These are phyloP conservation scores for Dictyostelium firmibasis DNA, from an alignment of 78 protist species.

Conservation along the genomic window DNA sequence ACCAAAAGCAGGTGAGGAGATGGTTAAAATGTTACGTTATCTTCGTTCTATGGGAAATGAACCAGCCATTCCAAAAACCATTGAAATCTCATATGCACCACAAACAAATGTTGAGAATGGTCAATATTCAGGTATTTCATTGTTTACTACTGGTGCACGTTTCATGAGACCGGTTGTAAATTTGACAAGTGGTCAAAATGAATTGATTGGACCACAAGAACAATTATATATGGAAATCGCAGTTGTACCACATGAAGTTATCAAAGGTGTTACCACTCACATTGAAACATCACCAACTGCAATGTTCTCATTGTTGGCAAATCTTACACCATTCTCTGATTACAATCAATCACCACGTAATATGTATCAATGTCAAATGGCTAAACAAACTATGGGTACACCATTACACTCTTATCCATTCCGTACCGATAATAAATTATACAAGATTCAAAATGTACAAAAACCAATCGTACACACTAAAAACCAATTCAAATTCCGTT, in stretches of 20 bases:
- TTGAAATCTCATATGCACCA: slow-evolving; percentile 77
- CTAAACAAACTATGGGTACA: slow-evolving; percentile 98
- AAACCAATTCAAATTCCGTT: slow-evolving; percentile 60
- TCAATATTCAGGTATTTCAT: slow-evolving; percentile 83
- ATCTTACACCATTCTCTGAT: slow-evolving; percentile 98
- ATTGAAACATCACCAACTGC: slow-evolving; percentile 88
- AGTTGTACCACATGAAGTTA: slow-evolving; percentile 64
- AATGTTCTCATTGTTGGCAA: slow-evolving; percentile 94
- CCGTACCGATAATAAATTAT: slow-evolving; percentile 97
- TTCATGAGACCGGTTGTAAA: slow-evolving; percentile 94
- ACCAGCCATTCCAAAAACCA: slow-evolving; percentile 16
- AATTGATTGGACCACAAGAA: slow-evolving; percentile 95
- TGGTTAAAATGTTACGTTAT: slow-evolving; percentile 42
- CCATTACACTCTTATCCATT: slow-evolving; percentile 86
- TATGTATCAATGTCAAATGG: slow-evolving; percentile 98
- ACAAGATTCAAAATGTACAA: slow-evolving; percentile 92
- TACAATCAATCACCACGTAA: slow-evolving; percentile 98
- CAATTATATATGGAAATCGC: slow-evolving; percentile 96
- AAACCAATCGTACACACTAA: slow-evolving; percentile 55
- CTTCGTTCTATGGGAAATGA: slow-evolving; percentile 61
- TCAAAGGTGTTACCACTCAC: slow-evolving; percentile 81
- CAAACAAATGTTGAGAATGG: background rate
- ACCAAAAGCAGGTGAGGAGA: background rate
- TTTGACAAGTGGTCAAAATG: slow-evolving; percentile 63
- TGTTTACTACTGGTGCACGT: slow-evolving; percentile 90